Evolutionary conservation across 1,139 yeast species (phyloP).

Genomic region (Wickerhamomyces sp.): DNA sequence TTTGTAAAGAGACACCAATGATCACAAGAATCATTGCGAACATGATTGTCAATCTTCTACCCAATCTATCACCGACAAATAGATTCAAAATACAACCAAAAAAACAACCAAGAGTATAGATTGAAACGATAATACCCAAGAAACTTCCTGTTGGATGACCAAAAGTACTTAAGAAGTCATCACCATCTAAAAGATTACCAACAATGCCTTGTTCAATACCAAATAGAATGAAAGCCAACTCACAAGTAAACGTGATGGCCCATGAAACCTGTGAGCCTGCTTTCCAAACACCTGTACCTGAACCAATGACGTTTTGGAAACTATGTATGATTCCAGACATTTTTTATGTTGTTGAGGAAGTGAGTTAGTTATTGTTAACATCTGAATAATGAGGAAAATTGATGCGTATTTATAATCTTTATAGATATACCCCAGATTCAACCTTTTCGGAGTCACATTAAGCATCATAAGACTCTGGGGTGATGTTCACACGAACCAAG

Average conservation of each 20-base stretch:
- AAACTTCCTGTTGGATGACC: conserved; percentile 7
- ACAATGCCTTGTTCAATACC: conserved; percentile 83
- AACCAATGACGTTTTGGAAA: conserved; percentile 3
- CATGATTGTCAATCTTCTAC: conserved; percentile 62
- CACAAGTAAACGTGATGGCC: conserved; percentile 52
- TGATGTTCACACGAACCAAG: too few species aligned
- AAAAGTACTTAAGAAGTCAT: conserved; percentile 34
- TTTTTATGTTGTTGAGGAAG: too few species aligned
- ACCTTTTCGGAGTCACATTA: too few species aligned
- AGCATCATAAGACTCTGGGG: too few species aligned
- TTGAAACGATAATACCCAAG: conserved; percentile 64
- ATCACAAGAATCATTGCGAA: conserved; percentile 54
- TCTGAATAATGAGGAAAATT: too few species aligned
- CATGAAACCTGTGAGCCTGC: conserved; percentile 32
- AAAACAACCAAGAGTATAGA: conserved; percentile 75
- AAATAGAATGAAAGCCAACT: conserved; percentile 62
- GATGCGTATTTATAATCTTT: too few species aligned
- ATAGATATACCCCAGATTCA: too few species aligned
- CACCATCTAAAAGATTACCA: conserved; percentile 65
- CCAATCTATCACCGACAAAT: conserved; percentile 55
- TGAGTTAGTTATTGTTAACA: too few species aligned
- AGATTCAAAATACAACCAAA: conserved; percentile 66
- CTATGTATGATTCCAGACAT: not conserved
- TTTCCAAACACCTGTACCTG: conserved; percentile 8
- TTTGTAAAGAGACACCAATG: conserved; percentile 60